Percentiles rank a stretch among this genome's conserved stretches.
Conservation (phyloP, 176 grass and related monocot species). For the Cenchrus fungigraminus region DNA sequence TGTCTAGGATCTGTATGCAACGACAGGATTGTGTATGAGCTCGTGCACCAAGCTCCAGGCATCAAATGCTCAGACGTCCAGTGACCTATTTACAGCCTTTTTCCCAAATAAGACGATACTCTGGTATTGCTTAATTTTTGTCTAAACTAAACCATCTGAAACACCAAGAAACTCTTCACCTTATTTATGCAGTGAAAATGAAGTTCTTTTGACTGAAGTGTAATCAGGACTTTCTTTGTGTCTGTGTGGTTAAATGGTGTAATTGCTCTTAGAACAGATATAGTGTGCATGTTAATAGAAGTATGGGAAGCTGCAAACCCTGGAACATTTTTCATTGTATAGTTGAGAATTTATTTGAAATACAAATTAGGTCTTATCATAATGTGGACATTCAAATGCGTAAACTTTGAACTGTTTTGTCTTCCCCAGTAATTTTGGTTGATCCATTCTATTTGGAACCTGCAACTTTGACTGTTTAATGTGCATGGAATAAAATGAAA, state of each 20-base stretch:
- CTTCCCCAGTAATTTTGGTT: not conserved
- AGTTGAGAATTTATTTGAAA: not conserved
- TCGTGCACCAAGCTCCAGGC: not conserved
- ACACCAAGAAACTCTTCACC: not conserved
- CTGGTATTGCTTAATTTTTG: not conserved
- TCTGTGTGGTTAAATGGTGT: not conserved
- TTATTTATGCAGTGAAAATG: not conserved
- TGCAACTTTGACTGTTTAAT: slow-evolving; percentile 2
- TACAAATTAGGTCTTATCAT: not conserved
- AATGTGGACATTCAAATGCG: not conserved
- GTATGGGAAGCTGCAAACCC: not conserved
- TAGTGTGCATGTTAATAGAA: not conserved
- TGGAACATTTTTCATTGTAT: not conserved
- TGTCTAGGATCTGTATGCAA: not conserved
- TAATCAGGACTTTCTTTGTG: not conserved
- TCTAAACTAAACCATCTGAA: not conserved
- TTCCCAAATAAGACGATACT: not conserved
- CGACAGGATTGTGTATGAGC: not conserved
- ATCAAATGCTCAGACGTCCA: not conserved
- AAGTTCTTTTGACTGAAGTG: not conserved
- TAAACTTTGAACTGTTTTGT: not conserved
- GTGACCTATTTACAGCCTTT: not conserved
- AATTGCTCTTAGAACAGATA: not conserved
- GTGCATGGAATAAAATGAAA: slow-evolving; percentile 12
- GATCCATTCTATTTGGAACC: not conserved